These are phyloP conservation scores for Punctularia strigosozonata DNA, from an alignment of 768 basidiomycete genomes.

Conservation along the genomic window DNA sequence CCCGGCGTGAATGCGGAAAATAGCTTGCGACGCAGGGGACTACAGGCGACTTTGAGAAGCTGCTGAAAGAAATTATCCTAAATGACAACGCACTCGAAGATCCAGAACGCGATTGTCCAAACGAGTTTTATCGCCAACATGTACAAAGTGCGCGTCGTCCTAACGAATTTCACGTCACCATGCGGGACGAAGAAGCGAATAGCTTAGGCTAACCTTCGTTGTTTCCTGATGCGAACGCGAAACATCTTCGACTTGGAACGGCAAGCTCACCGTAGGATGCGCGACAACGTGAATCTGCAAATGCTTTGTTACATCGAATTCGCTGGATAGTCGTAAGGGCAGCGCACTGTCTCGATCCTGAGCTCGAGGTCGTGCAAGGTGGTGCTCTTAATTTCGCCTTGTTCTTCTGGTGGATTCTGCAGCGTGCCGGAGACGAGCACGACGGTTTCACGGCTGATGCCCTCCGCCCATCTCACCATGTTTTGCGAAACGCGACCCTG, in stretches of 20 bases:
- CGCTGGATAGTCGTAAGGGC: background rate
- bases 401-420: slow-evolving; percentile 12
- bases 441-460: slow-evolving; percentile 28
- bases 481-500: slow-evolving; percentile 25
- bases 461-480: slow-evolving; percentile 33
- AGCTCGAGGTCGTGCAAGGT: slow-evolving; percentile 31
- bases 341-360: slow-evolving; percentile 25
- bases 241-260: slow-evolving; percentile 21
- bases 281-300: slow-evolving; percentile 12
- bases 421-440: slow-evolving; percentile 26
- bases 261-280: slow-evolving; percentile 12
- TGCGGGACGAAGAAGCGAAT: no score
- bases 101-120: slow-evolving; percentile 39
- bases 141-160: slow-evolving; percentile 4
- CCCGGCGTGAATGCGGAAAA: slow-evolving; percentile 34
- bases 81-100: slow-evolving; percentile 17
- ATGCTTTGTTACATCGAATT: background rate
- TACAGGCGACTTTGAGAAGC: background rate
- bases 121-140: slow-evolving; percentile 27
- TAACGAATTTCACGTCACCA: no score
- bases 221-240: slow-evolving; percentile 9
- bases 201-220: slow-evolving; percentile 6
- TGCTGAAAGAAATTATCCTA: slow-evolving; percentile 1
- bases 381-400: slow-evolving; percentile 24
- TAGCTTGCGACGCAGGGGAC: slow-evolving; percentile 34